These are phyloP conservation scores for Wallacemonas sp. DNA, from an alignment of 208 protist species.

Conservation along the genomic window DNA sequence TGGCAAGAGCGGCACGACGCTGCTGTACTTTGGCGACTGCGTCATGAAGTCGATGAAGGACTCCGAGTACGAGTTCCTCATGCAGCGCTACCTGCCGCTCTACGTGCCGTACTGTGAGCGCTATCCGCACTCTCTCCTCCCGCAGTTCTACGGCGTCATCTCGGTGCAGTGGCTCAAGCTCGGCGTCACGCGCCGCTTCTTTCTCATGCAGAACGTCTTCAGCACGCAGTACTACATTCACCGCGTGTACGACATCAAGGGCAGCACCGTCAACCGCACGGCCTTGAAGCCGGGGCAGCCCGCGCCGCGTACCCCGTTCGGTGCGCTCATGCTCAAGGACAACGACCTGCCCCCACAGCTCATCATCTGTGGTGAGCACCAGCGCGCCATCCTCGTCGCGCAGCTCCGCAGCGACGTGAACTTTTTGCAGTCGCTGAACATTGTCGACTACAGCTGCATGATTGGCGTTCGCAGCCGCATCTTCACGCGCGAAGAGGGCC, in stretches of 20 bases:
- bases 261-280: conserved; percentile 79
- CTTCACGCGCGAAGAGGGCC: conserved; percentile 60
- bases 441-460: conserved; percentile 94
- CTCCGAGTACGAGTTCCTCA: conserved; percentile 77
- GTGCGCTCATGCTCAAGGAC: conserved; percentile 86
- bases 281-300: conserved; percentile 49
- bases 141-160: conserved; percentile 82
- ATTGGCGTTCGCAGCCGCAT: conserved; percentile 89
- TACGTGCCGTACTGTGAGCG: conserved; percentile 84
- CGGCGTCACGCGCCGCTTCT: conserved; percentile 61
- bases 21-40: conserved; percentile 90
- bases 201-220: conserved; percentile 95
- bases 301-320: conserved; percentile 73
- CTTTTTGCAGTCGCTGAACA: conserved; percentile 76
- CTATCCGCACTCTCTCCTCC: conserved; percentile 85
- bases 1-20: conserved; percentile 82
- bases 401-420: conserved; percentile 83
- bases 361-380: conserved; percentile 78
- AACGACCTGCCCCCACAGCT: conserved; percentile 84
- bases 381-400: conserved; percentile 76
- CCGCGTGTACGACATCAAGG: conserved; percentile 92
- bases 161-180: conserved; percentile 66
- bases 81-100: conserved; percentile 52
- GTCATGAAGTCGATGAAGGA: conserved; percentile 90
- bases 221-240: conserved; percentile 87